Conservation (phyloP, 2,329 filamentous ascomycete genomes). For the Ilyonectria robusta region DNA sequence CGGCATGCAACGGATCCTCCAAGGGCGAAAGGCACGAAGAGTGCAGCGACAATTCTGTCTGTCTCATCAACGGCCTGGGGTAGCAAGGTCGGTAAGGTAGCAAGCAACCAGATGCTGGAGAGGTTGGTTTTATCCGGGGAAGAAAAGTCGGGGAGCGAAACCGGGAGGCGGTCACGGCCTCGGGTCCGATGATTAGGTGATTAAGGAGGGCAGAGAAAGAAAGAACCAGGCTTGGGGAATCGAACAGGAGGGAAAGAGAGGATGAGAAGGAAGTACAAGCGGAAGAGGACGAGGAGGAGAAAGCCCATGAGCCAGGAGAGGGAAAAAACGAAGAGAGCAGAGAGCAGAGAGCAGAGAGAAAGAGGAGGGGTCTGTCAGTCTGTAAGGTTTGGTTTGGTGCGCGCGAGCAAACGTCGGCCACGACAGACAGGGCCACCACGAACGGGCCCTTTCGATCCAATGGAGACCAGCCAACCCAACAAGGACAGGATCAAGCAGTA, state of each 20-base stretch:
- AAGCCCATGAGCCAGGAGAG: constrained; percentile 17
- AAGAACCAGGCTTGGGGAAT: constrained; percentile 7
- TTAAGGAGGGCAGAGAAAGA: background rate
- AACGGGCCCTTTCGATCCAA: constrained; percentile 43
- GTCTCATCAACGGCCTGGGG: constrained; percentile 14
- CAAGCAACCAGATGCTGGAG: constrained; percentile 6
- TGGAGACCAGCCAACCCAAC: constrained; percentile 35
- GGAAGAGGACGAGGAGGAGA: constrained; percentile 25
- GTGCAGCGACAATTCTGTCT: background rate
- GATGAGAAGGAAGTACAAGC: constrained; percentile 17
- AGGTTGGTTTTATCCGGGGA: constrained; percentile 13
- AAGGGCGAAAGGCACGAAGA: background rate
- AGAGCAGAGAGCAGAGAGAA: constrained; percentile 21
- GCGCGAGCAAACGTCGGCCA: constrained; percentile 31
- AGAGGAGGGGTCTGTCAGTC: constrained; percentile 33
- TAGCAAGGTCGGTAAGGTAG: background rate
- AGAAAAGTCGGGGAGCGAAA: constrained; percentile 24
- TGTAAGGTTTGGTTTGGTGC: constrained; percentile 26
- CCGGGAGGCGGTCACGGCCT: constrained; percentile 2
- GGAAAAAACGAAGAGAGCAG: constrained; percentile 21
- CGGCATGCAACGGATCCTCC: constrained; percentile 11
- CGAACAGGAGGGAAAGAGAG: constrained; percentile 13
- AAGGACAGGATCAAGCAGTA: constrained; percentile 31
- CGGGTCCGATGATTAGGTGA: constrained; percentile 3
- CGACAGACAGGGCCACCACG: constrained; percentile 40